Percentiles rank a stretch among this genome's conserved stretches.
Evolutionary conservation across 768 basidiomycete species (phyloP).

Genomic region (Suillus spraguei): DNA sequence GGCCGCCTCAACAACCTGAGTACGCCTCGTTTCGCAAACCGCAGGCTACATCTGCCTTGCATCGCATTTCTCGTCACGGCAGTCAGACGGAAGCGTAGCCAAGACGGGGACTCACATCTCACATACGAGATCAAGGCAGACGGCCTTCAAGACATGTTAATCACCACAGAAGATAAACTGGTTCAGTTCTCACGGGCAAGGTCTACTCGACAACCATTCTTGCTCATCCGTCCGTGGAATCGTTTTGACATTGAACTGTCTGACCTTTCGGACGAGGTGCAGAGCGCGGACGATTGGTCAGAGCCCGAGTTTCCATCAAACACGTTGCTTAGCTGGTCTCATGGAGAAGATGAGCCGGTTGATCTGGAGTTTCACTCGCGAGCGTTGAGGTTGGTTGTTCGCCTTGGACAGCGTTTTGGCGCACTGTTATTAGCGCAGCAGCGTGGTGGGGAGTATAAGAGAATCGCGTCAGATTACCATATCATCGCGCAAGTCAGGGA

Average conservation of each 20-base stretch:
- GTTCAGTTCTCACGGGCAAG: not conserved
- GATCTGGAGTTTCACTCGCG: not conserved
- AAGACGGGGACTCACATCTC: not conserved
- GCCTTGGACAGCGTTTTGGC: not conserved
- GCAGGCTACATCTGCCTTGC: not conserved
- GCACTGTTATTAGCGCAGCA: not conserved
- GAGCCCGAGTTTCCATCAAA: not conserved
- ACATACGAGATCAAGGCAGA: not conserved
- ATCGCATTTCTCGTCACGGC: not conserved
- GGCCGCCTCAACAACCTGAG: not conserved
- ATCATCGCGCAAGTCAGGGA: not conserved
- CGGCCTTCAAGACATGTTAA: not conserved
- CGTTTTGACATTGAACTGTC: not conserved
- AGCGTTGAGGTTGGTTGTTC: not conserved
- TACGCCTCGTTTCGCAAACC: not conserved
- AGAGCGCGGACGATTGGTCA: not conserved
- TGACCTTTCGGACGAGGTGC: not conserved
- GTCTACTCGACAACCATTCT: not conserved
- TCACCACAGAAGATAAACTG: slow-evolving; percentile 1
- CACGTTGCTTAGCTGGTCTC: not conserved
- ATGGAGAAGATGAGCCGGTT: not conserved
- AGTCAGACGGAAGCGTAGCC: not conserved
- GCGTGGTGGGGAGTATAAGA: not conserved
- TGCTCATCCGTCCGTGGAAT: not conserved
- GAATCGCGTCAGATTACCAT: not conserved